Evolutionary conservation across 164 flowering plant genomes (phyloP).

Genomic region (Sextonia rubra): DNA sequence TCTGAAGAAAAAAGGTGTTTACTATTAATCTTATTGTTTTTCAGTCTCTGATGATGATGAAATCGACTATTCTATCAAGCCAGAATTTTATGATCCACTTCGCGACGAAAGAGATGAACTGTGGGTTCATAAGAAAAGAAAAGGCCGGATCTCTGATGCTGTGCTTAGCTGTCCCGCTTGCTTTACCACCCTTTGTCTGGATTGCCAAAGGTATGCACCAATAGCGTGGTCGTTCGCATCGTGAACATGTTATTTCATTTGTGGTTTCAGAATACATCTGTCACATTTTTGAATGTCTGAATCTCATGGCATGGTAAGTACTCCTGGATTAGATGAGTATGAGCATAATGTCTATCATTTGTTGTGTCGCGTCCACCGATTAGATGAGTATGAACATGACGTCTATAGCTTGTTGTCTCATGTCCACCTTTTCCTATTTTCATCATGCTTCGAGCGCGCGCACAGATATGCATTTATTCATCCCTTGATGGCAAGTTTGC

Average conservation of each 20-base stretch:
- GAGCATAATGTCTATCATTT: neutral
- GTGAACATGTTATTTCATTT: neutral
- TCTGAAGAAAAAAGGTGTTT: neutral
- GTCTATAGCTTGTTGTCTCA: neutral
- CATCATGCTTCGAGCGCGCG: no score
- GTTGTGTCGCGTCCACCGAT: neutral
- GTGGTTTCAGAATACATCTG: neutral
- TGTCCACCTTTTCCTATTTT: no score
- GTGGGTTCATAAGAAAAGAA: slow-evolving; percentile 60
- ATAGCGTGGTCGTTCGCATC: neutral
- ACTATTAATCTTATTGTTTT: slow-evolving; percentile 1
- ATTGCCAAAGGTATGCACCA: slow-evolving; percentile 63
- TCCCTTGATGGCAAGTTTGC: no score
- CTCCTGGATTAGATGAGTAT: slow-evolving; percentile 1
- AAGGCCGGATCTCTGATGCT: slow-evolving; percentile 65
- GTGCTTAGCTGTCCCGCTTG: slow-evolving; percentile 90
- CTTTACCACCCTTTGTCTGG: slow-evolving; percentile 79
- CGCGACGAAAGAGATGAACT: slow-evolving; percentile 65
- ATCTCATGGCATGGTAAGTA: neutral
- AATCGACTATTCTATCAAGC: slow-evolving; percentile 71
- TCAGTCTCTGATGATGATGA: slow-evolving; percentile 80
- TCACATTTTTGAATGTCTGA: no score
- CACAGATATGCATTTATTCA: no score
- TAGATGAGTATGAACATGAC: neutral
- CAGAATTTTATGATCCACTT: slow-evolving; percentile 71